Percentiles rank a stretch among this genome's conserved stretches.
These are phyloP conservation scores for Anisodus tanguticus DNA, from an alignment of 257 asterid species.

Conservation along the genomic window DNA sequence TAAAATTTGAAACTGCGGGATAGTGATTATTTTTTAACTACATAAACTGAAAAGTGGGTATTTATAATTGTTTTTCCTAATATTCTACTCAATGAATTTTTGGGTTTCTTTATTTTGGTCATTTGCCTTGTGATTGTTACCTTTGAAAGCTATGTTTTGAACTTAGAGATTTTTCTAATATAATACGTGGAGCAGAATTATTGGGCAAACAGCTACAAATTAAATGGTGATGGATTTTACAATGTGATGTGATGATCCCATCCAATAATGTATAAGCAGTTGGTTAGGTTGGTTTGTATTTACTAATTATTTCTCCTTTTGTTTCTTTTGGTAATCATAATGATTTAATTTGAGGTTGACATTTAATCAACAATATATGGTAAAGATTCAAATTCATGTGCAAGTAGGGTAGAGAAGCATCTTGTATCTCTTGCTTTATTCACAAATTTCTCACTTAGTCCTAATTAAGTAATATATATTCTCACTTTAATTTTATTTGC, in stretches of 20 bases:
- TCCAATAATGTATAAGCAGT: conserved; percentile 2
- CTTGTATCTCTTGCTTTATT: neutral
- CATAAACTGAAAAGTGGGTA: neutral
- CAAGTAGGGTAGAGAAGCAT: neutral
- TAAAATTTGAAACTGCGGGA: no score
- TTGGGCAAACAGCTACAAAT: conserved; percentile 41
- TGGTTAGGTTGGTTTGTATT: conserved; percentile 24
- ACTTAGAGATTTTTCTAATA: conserved; percentile 25
- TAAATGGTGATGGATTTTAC: conserved; percentile 27
- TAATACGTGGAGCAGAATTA: conserved; percentile 40
- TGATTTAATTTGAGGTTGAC: neutral
- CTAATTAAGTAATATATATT: no score
- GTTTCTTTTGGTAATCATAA: neutral
- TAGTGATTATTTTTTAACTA: neutral
- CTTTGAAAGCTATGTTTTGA: conserved; percentile 26
- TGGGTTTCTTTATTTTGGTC: conserved; percentile 21
- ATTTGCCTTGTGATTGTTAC: conserved; percentile 6
- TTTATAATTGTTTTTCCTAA: neutral
- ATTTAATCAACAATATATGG: neutral
- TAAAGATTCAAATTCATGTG: conserved; percentile 1
- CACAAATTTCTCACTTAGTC: no score
- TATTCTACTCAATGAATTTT: neutral
- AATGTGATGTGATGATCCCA: conserved; percentile 20
- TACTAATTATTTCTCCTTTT: neutral
- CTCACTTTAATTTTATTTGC: no score